Base-by-base conservation (phyloP, 257 asterid genomes). In the Solanum bulbocastanum region DNA sequence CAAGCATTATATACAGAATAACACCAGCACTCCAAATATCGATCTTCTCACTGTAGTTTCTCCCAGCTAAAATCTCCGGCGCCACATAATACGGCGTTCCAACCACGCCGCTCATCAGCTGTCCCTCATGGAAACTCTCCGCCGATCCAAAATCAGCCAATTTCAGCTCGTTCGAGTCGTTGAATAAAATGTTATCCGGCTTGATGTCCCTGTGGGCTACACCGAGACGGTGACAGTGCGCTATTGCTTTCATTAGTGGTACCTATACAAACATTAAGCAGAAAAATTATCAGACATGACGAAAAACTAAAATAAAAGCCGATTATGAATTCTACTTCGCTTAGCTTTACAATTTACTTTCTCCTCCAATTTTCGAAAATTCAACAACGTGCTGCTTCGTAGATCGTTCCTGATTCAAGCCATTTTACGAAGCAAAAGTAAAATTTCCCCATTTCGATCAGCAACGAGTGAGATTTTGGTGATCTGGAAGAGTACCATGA, bases 111-210 rank as follows among this genome's bases (percentile, higher is more conserved):
- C 88, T 88, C 78, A 91, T 86, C 44, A 72, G 90, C 33, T 79
- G 88, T 22, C 93, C 92, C 7, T 88, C 93, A 33, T 62, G 87
- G 91, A 93, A 89, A 60, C 78, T 89, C 92, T 94, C 96, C 1
- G 98, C 96, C 2, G 98, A 93, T 14, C 98, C 98, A 69, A 96
- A 96, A 66, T 96, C 98, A 0, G 96, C 97, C 37, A 96, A 94
- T 74, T 94, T 96, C 16, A 94, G 93, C 87, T 91, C 95, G 62
- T 88, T 87, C 33, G 79, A 87, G 85, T 88, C 68, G 89, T 90
- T 91, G 94, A 92, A 94, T 82, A 96, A 91, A 32, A 94, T 90
- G 94, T 96, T 94, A 18, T 94, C 98, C 1, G 96, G 98, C 73
- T 96, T 96, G 74, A 96, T 92, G 88, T 96, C 98, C 7, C 98